Evolutionary conservation across 441 rosid species (phyloP).

Genomic region (Kokia cookei): DNA sequence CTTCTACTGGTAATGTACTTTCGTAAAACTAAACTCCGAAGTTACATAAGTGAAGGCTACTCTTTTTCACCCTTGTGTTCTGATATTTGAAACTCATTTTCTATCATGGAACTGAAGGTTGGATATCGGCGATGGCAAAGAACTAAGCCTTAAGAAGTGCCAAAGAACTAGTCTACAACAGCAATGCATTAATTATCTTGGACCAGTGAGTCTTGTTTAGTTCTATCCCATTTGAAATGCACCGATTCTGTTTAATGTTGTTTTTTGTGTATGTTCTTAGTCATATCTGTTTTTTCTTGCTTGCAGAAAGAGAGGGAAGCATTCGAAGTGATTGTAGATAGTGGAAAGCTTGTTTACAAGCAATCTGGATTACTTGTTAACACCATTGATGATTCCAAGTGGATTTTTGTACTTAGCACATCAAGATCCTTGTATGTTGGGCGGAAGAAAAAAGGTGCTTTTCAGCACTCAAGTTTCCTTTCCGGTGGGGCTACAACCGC

Average conservation of each 20-base stretch:
- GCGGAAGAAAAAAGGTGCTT: constrained; percentile 77
- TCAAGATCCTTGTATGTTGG: constrained; percentile 74
- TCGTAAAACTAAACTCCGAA: not conserved
- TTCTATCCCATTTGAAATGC: not conserved
- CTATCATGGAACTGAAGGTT: constrained; percentile 39
- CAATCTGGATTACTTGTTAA: constrained; percentile 30
- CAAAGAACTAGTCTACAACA: constrained; percentile 45
- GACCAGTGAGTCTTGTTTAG: constrained; percentile 45
- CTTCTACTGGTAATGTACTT: constrained; percentile 49
- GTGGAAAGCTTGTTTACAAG: constrained; percentile 52
- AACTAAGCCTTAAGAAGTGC: constrained; percentile 45
- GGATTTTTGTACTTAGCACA: constrained; percentile 88
- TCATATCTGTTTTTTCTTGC: not conserved
- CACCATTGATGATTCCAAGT: constrained; percentile 54
- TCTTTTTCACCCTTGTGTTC: not conserved
- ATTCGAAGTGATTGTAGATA: constrained; percentile 58
- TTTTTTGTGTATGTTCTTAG: not conserved
- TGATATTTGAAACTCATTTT: not conserved
- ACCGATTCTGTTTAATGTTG: not conserved
- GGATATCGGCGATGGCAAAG: constrained; percentile 91
- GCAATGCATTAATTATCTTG: constrained; percentile 73
- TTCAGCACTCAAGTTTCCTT: constrained; percentile 93
- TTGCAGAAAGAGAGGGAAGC: constrained; percentile 71
- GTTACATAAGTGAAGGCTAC: not conserved
- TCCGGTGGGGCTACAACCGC: constrained; percentile 82